Evolutionary conservation across 2,329 filamentous ascomycete species (phyloP), one percentile per base, ranked within the genome.

Genomic region (Aplosporella prunicola): DNA sequence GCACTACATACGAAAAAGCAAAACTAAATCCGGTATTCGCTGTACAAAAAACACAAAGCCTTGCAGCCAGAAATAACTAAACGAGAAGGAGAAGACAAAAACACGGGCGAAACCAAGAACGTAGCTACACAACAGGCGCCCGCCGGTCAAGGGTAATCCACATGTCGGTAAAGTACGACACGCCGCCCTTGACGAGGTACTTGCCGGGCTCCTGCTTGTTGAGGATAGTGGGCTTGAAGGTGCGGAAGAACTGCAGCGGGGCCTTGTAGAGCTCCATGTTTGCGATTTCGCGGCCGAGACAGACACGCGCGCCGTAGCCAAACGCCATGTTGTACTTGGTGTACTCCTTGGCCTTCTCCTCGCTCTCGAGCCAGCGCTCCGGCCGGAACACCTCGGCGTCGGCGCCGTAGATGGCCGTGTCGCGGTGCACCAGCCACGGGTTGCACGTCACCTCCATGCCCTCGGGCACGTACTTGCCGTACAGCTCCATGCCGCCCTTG

Each of bases 261-360:
- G 47, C 59, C 55, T 74, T 72, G 49, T 61, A 70, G 35, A 72
- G 45, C 52, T 73, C 69, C 66, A 72, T 69, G 47, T 66, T 58
- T 1, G 68, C 69, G 41, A 74, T 67, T 28, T 69, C 61, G 41
- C 60, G 63, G 0, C 70, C 69, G 28, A 72, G 45, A 39, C 68
- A 72, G 9, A 63, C 55, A 9, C 66, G 52, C 1, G 65, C 48
- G 0, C 70, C 71, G 50, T 69, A 69, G 0, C 69, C 69, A 40
- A 72, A 74, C 0, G 55, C 56, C 49, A 74, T 62, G 40, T 61
- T 66, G 38, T 68, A 68, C 51, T 66, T 68, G 28, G 62, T 59
- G 40, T 62, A 66, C 36, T 63, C 47, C 43, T 60, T 63, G 0
- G 58, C 56, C 27, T 55, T 56, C 22, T 64, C 55, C 9, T 51